Evolutionary conservation across 768 basidiomycete genomes (phyloP).

Genomic region (Neoboletus brunneissimus): DNA sequence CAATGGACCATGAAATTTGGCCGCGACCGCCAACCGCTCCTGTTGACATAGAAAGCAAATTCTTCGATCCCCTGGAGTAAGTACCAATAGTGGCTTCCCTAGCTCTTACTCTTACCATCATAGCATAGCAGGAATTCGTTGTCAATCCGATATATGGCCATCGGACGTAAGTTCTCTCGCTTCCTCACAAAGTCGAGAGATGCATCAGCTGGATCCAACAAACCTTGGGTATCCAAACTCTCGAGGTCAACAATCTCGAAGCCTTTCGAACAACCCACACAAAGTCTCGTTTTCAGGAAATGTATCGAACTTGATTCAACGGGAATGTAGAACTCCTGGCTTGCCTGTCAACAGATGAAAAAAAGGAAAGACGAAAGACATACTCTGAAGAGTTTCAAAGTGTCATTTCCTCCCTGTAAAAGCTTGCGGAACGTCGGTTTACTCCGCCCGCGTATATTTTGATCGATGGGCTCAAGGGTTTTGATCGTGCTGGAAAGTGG

Average conservation of each 20-base stretch:
- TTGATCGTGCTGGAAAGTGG: conserved; percentile 97
- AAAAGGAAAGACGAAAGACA: conserved; percentile 9
- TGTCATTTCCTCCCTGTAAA: conserved; percentile 92
- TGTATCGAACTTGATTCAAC: conserved; percentile 96
- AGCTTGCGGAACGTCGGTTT: conserved; percentile 95
- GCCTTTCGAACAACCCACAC: conserved; percentile 94
- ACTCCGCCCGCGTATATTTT: conserved; percentile 69
- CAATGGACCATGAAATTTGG: conserved; percentile 94
- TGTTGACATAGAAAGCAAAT: conserved; percentile 99
- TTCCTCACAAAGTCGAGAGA: conserved; percentile 92
- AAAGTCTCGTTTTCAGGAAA: conserved; percentile 95
- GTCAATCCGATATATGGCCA: conserved; percentile 95
- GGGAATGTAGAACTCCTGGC: conserved; percentile 96
- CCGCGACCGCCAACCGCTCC: conserved; percentile 87
- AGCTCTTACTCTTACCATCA: conserved; percentile 63
- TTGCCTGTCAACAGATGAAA: not conserved
- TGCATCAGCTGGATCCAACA: conserved; percentile 89
- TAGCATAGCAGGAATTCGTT: conserved; percentile 97
- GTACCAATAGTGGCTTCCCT: not conserved
- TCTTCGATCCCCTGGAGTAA: conserved; percentile 47
- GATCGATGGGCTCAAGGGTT: conserved; percentile 93
- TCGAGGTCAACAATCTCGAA: conserved; percentile 99
- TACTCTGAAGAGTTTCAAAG: conserved; percentile 87
- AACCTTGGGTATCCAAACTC: conserved; percentile 92
- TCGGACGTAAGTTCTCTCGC: conserved; percentile 82